phyloP scores from a whole-genome alignment of 2,329 filamentous ascomycete genomes.

The Hymenoscyphus occultus region DNA sequence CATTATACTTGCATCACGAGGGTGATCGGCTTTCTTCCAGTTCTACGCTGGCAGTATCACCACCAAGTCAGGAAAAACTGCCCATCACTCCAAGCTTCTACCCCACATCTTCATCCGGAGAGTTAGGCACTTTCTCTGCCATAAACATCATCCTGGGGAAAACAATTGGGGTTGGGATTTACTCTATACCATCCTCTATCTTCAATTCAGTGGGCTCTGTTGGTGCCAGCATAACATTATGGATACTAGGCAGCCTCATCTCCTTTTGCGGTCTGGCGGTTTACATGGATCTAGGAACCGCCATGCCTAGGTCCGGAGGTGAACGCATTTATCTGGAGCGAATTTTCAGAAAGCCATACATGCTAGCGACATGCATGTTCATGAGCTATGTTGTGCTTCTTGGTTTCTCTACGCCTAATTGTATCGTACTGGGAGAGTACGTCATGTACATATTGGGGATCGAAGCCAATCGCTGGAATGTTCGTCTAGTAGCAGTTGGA shows the following conservation, averaged over 20 bases:
- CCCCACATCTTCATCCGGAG: slow-evolving; percentile 27
- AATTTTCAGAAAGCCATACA: slow-evolving; percentile 49
- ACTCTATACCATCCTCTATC: slow-evolving; percentile 56
- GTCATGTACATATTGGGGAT: slow-evolving; percentile 45
- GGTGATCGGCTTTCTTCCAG: slow-evolving; percentile 8
- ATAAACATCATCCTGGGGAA: slow-evolving; percentile 37
- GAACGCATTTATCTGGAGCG: slow-evolving; percentile 54
- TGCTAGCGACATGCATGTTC: slow-evolving; percentile 52
- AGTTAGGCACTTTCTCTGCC: slow-evolving; percentile 38
- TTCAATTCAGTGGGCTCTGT: slow-evolving; percentile 53
- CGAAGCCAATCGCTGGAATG: slow-evolving; percentile 46
- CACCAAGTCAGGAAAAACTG: slow-evolving; percentile 22
- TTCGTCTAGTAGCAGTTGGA: slow-evolving; percentile 46
- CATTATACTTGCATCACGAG: slow-evolving; percentile 5
- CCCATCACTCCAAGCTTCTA: slow-evolving; percentile 26
- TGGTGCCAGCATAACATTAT: slow-evolving; percentile 51
- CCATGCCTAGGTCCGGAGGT: slow-evolving; percentile 47
- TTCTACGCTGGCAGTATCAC: slow-evolving; percentile 15
- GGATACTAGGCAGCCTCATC: slow-evolving; percentile 49
- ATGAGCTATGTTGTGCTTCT: slow-evolving; percentile 50
- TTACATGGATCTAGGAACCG: slow-evolving; percentile 46
- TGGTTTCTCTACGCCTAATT: slow-evolving; percentile 51
- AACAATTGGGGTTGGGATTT: slow-evolving; percentile 45
- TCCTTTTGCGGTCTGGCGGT: slow-evolving; percentile 46
- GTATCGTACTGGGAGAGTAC: slow-evolving; percentile 51